A percentile compares a stretch with the other conserved stretches of the same genome.
Evolutionary conservation across 2,329 filamentous ascomycete species (phyloP).

Genomic region (Torrubiella hemipterigena): DNA sequence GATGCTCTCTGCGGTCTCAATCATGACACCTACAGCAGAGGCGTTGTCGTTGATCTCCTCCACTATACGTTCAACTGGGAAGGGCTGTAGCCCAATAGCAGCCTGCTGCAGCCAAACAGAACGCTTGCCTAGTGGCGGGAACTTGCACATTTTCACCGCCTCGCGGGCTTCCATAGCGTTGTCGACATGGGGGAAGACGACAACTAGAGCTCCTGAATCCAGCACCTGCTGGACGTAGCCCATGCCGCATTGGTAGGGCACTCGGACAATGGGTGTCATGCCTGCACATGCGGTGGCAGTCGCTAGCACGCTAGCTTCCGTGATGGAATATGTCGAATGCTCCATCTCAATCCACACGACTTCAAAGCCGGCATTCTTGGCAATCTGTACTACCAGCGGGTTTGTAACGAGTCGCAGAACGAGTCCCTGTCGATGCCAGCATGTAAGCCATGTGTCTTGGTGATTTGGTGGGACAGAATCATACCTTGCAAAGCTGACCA

Average conservation of each 20-base stretch:
- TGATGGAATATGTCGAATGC: slow-evolving; percentile 17
- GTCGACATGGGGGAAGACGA: slow-evolving; percentile 10
- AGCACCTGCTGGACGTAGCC: slow-evolving; percentile 9
- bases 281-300: slow-evolving; percentile 11
- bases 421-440: slow-evolving; percentile 5
- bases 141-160: slow-evolving; percentile 10
- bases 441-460: neutral
- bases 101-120: slow-evolving; percentile 10
- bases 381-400: slow-evolving; percentile 16
- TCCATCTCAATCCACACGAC: slow-evolving; percentile 23
- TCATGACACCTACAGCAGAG: slow-evolving; percentile 10
- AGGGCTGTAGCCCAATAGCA: slow-evolving; percentile 7
- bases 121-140: slow-evolving; percentile 9
- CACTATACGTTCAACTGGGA: slow-evolving; percentile 5
- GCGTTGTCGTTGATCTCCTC: slow-evolving; percentile 8
- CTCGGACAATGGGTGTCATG: slow-evolving; percentile 11
- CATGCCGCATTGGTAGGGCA: slow-evolving; percentile 8
- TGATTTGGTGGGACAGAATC: neutral
- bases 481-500: neutral
- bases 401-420: slow-evolving; percentile 15
- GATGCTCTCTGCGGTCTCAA: slow-evolving; percentile 10
- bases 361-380: slow-evolving; percentile 18
- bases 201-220: slow-evolving; percentile 8
- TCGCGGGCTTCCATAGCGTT: slow-evolving; percentile 7
- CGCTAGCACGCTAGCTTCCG: slow-evolving; percentile 14